Percentiles rank a stretch among this genome's conserved stretches.
Evolutionary conservation across 805 yeast genomes (phyloP).

Genomic region (Saccharomycopsis olivae): DNA sequence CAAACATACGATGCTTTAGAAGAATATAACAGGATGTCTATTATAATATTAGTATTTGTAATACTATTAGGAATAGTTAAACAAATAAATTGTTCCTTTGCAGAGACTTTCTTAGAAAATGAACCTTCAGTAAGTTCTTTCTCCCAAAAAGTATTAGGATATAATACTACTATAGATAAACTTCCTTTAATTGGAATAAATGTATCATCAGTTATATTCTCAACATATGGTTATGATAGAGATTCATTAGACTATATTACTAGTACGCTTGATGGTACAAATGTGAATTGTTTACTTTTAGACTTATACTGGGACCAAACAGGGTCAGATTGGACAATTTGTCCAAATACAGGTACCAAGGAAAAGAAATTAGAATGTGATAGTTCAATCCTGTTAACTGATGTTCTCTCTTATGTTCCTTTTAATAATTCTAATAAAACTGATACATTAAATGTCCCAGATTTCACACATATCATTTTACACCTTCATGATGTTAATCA

Average conservation of each 20-base stretch:
- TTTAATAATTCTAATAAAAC: background rate
- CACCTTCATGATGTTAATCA: too few relatives aligned
- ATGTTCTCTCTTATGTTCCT: background rate
- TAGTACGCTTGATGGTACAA: constrained; percentile 25
- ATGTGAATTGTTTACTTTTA: constrained; percentile 25
- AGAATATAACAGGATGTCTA: too few relatives aligned
- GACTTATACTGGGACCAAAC: constrained; percentile 44
- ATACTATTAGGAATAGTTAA: too few relatives aligned
- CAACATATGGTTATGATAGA: constrained; percentile 23
- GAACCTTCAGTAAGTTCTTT: constrained; percentile 1
- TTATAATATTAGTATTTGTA: too few relatives aligned
- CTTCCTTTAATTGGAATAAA: constrained; percentile 25
- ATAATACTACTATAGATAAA: constrained; percentile 25
- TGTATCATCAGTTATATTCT: constrained; percentile 23
- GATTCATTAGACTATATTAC: constrained; percentile 20
- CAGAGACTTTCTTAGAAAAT: too few relatives aligned
- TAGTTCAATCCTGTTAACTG: too few relatives aligned
- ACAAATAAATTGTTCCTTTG: too few relatives aligned
- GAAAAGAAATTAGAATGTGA: too few relatives aligned
- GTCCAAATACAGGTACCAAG: constrained; percentile 35
- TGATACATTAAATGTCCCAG: too few relatives aligned
- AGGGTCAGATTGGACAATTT: constrained; percentile 37
- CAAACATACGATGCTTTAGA: too few relatives aligned
- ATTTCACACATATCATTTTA: too few relatives aligned
- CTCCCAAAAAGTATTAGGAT: constrained; percentile 26